Evolutionary conservation across 352 stramenopile species (phyloP).

Genomic region (Peronosclerospora sorghi): DNA sequence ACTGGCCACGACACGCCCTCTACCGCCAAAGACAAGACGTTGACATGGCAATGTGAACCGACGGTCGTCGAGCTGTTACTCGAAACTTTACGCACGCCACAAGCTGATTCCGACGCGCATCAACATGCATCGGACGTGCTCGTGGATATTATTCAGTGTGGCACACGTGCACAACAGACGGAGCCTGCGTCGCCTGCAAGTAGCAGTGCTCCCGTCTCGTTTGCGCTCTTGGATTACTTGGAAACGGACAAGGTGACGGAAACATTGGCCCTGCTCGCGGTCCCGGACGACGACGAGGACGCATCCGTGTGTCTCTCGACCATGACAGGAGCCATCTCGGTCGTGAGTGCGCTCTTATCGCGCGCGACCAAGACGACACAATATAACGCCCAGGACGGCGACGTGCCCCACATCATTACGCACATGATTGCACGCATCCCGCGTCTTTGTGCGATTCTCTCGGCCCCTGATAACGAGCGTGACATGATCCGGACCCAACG

Average conservation of each 20-base stretch:
- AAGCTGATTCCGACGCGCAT: conserved; percentile 66
- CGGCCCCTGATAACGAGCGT: conserved; percentile 43
- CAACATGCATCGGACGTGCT: conserved; percentile 77
- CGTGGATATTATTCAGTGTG: conserved; percentile 81
- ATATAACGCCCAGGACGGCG: conserved; percentile 56
- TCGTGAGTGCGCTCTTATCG: conserved; percentile 65
- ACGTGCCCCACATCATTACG: conserved; percentile 45
- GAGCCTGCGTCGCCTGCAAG: conserved; percentile 53
- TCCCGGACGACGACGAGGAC: conserved; percentile 21
- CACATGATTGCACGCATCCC: conserved; percentile 47
- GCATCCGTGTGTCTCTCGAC: conserved; percentile 38
- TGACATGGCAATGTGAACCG: conserved; percentile 65
- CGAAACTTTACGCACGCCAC: conserved; percentile 28
- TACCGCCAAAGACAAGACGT: conserved; percentile 46
- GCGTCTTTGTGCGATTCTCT: conserved; percentile 56
- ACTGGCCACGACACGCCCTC: conserved; percentile 45
- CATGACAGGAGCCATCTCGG: conserved; percentile 70
- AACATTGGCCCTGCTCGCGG: conserved; percentile 47
- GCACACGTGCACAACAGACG: conserved; percentile 59
- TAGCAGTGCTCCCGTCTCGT: conserved; percentile 39
- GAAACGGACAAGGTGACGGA: conserved; percentile 66
- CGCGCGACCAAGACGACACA: conserved; percentile 69
- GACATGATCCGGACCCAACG: conserved; percentile 67
- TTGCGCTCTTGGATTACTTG: conserved; percentile 67
- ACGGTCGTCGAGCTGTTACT: conserved; percentile 61